These are phyloP conservation scores for Staphylotrichum tortipilum DNA, from an alignment of 495 filamentous ascomycete species.

Conservation along the genomic window DNA sequence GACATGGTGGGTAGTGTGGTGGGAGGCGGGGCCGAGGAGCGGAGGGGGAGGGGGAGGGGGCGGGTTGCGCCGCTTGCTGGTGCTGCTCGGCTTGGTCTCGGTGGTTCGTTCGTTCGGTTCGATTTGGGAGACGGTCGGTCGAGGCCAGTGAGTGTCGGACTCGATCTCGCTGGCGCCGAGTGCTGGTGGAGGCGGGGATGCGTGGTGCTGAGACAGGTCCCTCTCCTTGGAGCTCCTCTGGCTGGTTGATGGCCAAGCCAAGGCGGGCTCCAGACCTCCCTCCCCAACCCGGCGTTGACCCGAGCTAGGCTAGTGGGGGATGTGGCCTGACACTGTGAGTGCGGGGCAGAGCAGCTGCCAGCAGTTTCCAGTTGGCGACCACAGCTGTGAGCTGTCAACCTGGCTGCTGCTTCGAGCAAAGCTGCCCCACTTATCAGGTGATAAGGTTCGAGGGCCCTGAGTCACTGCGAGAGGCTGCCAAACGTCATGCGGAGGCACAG, in stretches of 20 bases:
- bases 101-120: too few relatives aligned
- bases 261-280: not conserved
- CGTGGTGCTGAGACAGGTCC: too few relatives aligned
- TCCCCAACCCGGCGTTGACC: not conserved
- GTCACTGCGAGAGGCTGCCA: conserved; percentile 19
- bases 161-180: too few relatives aligned
- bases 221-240: conserved; percentile 2
- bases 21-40: not conserved
- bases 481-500: conserved; percentile 24
- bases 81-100: too few relatives aligned
- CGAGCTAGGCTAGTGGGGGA: conserved; percentile 3
- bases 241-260: not conserved
- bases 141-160: too few relatives aligned
- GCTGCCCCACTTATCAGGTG: conserved; percentile 29
- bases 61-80: not conserved
- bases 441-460: conserved; percentile 20
- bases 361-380: conserved; percentile 2
- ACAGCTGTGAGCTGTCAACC: not conserved
- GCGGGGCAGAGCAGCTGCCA: conserved; percentile 11
- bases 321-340: conserved; percentile 2
- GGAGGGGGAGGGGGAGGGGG: not conserved
- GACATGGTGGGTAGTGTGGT: conserved; percentile 6
- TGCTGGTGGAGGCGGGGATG: too few relatives aligned
- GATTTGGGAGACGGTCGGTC: not conserved
- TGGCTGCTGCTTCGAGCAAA: not conserved